Evolutionary conservation across 108 stramenopile genomes (phyloP).

Genomic region (Nitzschia palea): DNA sequence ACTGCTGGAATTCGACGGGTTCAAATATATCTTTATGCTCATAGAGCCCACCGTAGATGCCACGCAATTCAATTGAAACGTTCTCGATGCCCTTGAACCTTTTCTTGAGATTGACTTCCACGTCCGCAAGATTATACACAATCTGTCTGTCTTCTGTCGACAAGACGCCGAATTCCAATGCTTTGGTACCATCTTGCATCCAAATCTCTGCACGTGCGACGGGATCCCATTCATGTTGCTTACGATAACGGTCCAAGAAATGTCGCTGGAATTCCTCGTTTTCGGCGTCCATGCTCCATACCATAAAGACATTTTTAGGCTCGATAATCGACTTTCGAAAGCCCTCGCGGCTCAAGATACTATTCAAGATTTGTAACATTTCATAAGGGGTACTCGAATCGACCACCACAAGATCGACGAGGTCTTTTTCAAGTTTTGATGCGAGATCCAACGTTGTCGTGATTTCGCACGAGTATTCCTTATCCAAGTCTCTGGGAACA

Average conservation of each 20-base stretch:
- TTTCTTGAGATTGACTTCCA: slow-evolving; percentile 14
- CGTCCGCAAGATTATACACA: not conserved
- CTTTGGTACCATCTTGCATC: not conserved
- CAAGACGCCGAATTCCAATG: slow-evolving; percentile 29
- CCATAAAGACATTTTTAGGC: slow-evolving; percentile 1
- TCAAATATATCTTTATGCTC: slow-evolving; percentile 17
- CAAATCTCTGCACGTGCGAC: slow-evolving; percentile 18
- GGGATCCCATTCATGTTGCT: slow-evolving; percentile 24
- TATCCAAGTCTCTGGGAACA: not conserved
- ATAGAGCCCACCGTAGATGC: slow-evolving; percentile 22
- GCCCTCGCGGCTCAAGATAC: not conserved
- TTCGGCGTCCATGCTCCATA: not conserved
- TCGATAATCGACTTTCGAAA: not conserved
- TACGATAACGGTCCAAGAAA: slow-evolving; percentile 34
- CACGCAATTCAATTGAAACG: slow-evolving; percentile 9
- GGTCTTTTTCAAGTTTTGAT: not conserved
- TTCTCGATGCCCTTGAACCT: not conserved
- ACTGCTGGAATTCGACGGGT: slow-evolving; percentile 17
- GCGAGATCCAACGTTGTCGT: not conserved
- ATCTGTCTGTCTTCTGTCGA: not conserved
- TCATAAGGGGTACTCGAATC: slow-evolving; percentile 22
- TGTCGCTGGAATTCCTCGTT: slow-evolving; percentile 24
- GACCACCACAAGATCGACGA: slow-evolving; percentile 28
- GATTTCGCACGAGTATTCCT: slow-evolving; percentile 46
- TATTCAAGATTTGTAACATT: slow-evolving; percentile 29